A percentile compares a stretch with the other conserved stretches of the same genome.
phyloP scores from a whole-genome alignment of 139 green algal genomes.

The Desmodesmus armatus region DNA sequence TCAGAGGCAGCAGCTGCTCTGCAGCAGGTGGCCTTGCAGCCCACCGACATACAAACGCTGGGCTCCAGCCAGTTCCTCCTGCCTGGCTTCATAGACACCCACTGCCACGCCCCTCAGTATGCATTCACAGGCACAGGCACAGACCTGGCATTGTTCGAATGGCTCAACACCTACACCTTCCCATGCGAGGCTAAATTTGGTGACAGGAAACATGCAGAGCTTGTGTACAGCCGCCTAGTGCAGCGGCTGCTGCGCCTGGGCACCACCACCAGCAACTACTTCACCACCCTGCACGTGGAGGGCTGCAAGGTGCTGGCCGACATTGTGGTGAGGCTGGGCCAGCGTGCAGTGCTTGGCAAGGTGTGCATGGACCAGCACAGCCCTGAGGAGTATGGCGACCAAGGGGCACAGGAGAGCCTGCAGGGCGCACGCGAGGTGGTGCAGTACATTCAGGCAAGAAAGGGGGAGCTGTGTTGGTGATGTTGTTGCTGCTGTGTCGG shows the following conservation, averaged over 20 bases:
- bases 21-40: not conserved
- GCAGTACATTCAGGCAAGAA: conserved; percentile 31
- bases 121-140: conserved; percentile 50
- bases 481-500: conserved; percentile 3
- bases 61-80: conserved; percentile 34
- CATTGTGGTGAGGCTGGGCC: conserved; percentile 54
- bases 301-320: conserved; percentile 63
- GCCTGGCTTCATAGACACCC: conserved; percentile 63
- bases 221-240: conserved; percentile 42
- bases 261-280: conserved; percentile 62
- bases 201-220: conserved; percentile 19
- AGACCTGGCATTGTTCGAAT: conserved; percentile 58
- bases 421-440: conserved; percentile 58
- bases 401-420: conserved; percentile 53
- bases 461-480: not conserved
- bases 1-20: not conserved
- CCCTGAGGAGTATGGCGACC: conserved; percentile 68
- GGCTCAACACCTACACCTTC: conserved; percentile 62
- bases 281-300: conserved; percentile 65
- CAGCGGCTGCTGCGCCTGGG: conserved; percentile 46
- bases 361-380: conserved; percentile 50
- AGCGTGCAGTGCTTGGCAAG: conserved; percentile 76
- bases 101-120: conserved; percentile 59
- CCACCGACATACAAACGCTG: not conserved
- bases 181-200: conserved; percentile 45